A percentile compares a stretch with the other conserved stretches of the same genome.
Evolutionary conservation across 176 grass and related monocot species (phyloP).

Genomic region (Musa schizocarpa): DNA sequence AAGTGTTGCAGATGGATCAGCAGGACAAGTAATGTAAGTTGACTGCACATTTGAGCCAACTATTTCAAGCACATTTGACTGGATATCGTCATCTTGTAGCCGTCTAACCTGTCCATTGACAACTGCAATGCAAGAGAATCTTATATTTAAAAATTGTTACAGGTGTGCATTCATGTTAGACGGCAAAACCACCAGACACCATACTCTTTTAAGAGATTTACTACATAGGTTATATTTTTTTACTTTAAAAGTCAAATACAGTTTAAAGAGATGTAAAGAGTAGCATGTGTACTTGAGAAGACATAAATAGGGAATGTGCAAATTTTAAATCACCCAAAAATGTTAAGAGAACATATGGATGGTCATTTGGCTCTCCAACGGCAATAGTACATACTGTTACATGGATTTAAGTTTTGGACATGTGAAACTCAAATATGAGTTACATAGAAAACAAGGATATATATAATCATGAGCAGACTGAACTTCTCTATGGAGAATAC

Average conservation of each 20-base stretch:
- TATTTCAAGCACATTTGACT: constrained; percentile 90
- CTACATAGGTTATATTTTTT: not conserved
- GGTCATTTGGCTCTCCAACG: not conserved
- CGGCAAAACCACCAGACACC: too few species aligned
- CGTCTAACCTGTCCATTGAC: constrained; percentile 73
- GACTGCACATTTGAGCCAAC: constrained; percentile 89
- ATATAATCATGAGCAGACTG: too few species aligned
- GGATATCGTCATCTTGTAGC: constrained; percentile 87
- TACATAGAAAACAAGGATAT: too few species aligned
- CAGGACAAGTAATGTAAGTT: constrained; percentile 88
- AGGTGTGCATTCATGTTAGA: not conserved
- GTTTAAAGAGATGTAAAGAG: not conserved
- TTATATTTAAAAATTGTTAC: not conserved
- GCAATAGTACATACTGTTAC: not conserved
- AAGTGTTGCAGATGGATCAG: constrained; percentile 72
- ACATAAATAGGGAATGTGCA: not conserved
- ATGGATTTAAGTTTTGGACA: not conserved
- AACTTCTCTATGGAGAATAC: too few species aligned
- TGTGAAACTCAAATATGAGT: not conserved
- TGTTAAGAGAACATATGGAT: not conserved
- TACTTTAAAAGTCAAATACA: not conserved
- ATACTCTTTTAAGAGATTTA: too few species aligned
- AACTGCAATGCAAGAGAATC: constrained; percentile 40
- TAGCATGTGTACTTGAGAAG: not conserved
- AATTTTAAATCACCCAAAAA: not conserved